These are phyloP conservation scores for Termitomyces sp. DNA, from an alignment of 1,284 basidiomycete species.

Conservation along the genomic window DNA sequence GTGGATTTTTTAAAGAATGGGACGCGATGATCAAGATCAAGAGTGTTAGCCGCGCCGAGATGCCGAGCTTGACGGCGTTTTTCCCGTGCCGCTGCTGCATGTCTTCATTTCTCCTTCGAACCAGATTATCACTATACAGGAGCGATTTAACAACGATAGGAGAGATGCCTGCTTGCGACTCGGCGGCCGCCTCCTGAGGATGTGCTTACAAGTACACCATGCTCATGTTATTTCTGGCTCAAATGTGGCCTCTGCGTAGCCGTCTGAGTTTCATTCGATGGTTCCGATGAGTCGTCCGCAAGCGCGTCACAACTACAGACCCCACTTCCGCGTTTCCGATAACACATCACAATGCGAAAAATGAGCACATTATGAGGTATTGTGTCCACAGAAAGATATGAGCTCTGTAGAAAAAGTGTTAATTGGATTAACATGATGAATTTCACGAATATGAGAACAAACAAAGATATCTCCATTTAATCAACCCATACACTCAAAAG, in stretches of 20 bases:
- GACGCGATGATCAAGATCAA: constrained; percentile 4
- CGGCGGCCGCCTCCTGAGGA: neutral
- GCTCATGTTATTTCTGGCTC: neutral
- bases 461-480: neutral
- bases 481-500: neutral
- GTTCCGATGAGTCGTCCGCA: neutral
- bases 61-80: neutral
- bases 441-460: neutral
- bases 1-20: constrained; percentile 10
- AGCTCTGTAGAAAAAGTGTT: neutral
- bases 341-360: neutral
- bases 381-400: neutral
- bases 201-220: neutral
- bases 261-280: neutral
- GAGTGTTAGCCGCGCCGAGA: constrained; percentile 3
- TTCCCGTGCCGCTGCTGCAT: neutral
- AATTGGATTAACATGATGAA: neutral
- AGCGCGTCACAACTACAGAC: neutral
- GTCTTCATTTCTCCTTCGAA: neutral
- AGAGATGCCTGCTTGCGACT: neutral
- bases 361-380: constrained; percentile 1
- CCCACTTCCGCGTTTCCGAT: constrained; percentile 5
- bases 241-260: neutral
- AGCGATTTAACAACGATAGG: neutral
- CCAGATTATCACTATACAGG: neutral